Base-by-base conservation (phyloP, 257 asterid species). In the Jacaranda copaia region DNA sequence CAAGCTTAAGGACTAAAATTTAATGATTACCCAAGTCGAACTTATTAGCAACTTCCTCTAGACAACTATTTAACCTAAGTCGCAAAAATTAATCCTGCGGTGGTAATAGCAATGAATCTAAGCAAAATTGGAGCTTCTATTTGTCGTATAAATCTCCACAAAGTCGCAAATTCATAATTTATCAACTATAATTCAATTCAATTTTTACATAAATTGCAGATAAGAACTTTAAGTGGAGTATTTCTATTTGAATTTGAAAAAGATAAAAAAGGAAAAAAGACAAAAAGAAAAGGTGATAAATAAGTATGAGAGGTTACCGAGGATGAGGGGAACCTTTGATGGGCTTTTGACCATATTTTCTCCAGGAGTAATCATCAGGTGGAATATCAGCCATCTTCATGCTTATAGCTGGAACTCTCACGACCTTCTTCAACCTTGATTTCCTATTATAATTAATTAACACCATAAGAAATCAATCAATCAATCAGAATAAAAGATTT, bases 251-350 rank as follows among this genome's bases (percentile, higher is more conserved):
- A 43, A 66, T n/a, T 38, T 18, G 12, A 16, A 56, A 36, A 53
- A 70, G n/a, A 7, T 32, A 14, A 12, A 49, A 64, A 10, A 2
- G 32, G 1, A 25, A 51, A 51, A 39, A 1, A n/a, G n/a, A n/a
- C n/a, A n/a, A n/a, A n/a, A n/a, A n/a, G n/a, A n/a, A n/a, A n/a
- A n/a, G n/a, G n/a, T n/a, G n/a, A n/a, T n/a, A n/a, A 39, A 16
- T 45, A 19, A 46, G 6, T 43, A 32, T 5, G 15, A 6, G 2
- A 62, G 19, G 61, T 87, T 84, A 92, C 97, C 97, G 88, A 35
- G 97, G 97, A 86, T 90, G 95, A 76, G 97, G 97, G 38, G 97
- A 92, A n/a, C 97, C 97, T 60, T 93, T 93, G 84, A 93, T 93
- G 36, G 98, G 98, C 82, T 93, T 91, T 80, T 92, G 97, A 77